A percentile compares a stretch with the other conserved stretches of the same genome.
Conservation (phyloP, 2,329 filamentous ascomycete genomes). For the Monosporascus ibericus region DNA sequence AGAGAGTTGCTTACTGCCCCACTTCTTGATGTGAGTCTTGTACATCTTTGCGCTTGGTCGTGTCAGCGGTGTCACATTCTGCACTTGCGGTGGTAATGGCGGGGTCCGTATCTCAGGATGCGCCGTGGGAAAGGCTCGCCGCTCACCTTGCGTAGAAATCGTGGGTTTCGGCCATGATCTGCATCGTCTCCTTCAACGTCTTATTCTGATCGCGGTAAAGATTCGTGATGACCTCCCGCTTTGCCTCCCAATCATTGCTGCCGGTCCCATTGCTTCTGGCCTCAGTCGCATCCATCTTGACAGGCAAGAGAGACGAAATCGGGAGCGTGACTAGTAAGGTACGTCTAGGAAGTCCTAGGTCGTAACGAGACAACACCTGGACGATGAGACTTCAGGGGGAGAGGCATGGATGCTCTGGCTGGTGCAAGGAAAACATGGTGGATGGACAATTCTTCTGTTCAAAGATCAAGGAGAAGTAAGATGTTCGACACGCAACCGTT, state of each 20-base stretch:
- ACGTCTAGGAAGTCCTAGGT: too few species aligned
- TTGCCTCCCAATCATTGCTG: conserved; percentile 1
- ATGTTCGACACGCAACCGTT: neutral
- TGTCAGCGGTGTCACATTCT: conserved; percentile 2
- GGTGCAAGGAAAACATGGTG: too few species aligned
- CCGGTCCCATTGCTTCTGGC: neutral
- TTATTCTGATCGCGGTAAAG: conserved; percentile 21
- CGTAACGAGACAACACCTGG: neutral
- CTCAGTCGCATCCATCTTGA: neutral
- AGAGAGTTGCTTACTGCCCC: conserved; percentile 13
- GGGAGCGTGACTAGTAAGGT: too few species aligned
- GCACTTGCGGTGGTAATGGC: neutral
- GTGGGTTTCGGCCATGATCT: conserved; percentile 21
- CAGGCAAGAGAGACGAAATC: neutral
- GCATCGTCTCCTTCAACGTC: conserved; percentile 24
- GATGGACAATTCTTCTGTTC: too few species aligned
- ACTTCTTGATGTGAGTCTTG: conserved; percentile 25
- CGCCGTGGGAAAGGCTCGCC: neutral
- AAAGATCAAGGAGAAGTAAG: too few species aligned
- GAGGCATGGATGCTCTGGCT: neutral
- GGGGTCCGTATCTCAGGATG: neutral
- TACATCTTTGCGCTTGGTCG: conserved; percentile 23
- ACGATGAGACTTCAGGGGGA: neutral
- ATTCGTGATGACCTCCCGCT: conserved; percentile 1
- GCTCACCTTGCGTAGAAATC: conserved; percentile 48